Percentiles rank a stretch among this genome's conserved stretches.
Evolutionary conservation across 2,329 filamentous ascomycete species (phyloP).

Genomic region (Chalaropsis thielavioides): DNA sequence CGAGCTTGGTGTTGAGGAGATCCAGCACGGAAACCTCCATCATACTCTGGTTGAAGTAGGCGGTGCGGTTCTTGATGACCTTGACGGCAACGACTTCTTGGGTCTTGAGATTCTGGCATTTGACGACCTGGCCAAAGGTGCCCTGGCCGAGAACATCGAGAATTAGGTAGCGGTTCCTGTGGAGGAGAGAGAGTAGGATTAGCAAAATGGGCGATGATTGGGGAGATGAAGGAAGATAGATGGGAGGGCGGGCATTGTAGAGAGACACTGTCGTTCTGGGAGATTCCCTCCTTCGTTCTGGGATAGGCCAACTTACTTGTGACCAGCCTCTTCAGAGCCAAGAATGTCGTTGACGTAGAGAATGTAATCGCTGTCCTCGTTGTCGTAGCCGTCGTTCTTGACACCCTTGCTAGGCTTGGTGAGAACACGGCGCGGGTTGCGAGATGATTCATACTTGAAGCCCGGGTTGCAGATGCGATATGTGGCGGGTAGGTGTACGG

Average conservation of each 20-base stretch:
- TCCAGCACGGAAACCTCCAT: conserved; percentile 99
- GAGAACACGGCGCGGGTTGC: conserved; percentile 85
- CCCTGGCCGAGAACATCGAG: conserved; percentile 93
- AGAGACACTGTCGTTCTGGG: neutral
- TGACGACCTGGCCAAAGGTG: conserved; percentile 96
- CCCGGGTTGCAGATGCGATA: conserved; percentile 96
- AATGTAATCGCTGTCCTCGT: conserved; percentile 98
- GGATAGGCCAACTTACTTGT: conserved; percentile 53
- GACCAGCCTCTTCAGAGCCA: conserved; percentile 91
- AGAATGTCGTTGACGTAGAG: conserved; percentile 98
- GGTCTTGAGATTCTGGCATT: conserved; percentile 96
- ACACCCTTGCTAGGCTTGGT: conserved; percentile 97
- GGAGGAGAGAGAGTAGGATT: neutral
- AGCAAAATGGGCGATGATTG: neutral
- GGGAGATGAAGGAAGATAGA: neutral
- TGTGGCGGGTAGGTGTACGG: conserved; percentile 79
- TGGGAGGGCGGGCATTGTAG: neutral
- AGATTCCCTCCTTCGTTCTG: neutral
- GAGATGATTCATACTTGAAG: conserved; percentile 97
- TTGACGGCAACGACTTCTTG: conserved; percentile 98
- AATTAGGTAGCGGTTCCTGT: conserved; percentile 85
- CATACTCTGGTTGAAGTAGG: conserved; percentile 99
- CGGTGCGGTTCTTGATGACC: conserved; percentile 97
- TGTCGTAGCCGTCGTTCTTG: conserved; percentile 98
- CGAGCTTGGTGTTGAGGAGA: conserved; percentile 91